These are phyloP conservation scores for Erucastrum elatum DNA, from an alignment of 345 rosid species.

Conservation along the genomic window DNA sequence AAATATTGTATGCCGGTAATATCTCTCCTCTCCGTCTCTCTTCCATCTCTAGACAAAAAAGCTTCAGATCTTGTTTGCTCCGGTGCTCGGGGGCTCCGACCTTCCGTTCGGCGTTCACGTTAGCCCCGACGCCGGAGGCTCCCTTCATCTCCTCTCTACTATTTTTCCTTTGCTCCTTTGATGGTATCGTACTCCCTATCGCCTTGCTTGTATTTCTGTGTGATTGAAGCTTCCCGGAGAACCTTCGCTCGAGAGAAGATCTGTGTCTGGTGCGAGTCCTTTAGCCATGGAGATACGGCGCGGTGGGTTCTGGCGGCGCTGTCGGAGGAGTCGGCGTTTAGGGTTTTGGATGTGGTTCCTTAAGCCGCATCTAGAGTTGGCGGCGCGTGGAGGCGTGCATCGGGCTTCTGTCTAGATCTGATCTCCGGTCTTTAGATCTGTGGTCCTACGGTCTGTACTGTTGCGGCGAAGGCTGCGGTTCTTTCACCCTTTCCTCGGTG, in stretches of 20 bases:
- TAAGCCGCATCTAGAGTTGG: background rate
- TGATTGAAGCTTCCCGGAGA: background rate
- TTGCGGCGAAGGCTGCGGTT: background rate
- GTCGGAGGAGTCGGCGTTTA: background rate
- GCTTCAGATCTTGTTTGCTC: too few species aligned
- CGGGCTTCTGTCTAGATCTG: background rate
- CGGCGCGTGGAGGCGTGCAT: background rate
- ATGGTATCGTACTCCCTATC: background rate
- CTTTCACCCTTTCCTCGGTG: background rate
- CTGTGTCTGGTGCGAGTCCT: background rate
- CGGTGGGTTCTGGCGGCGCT: background rate
- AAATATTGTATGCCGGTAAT: too few species aligned
- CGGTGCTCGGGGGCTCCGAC: background rate
- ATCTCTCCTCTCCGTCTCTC: too few species aligned
- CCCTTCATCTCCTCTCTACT: background rate
- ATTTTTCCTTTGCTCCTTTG: background rate
- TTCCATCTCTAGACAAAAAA: too few species aligned
- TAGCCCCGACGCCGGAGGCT: background rate
- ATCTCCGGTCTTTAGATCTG: background rate
- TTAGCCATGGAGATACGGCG: background rate
- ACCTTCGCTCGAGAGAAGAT: background rate
- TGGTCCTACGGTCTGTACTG: background rate
- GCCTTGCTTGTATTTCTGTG: background rate
- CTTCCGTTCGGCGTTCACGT: background rate
- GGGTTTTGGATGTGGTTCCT: background rate